Percentiles rank a stretch among this genome's conserved stretches.
phyloP scores from a whole-genome alignment of 2,329 filamentous ascomycete genomes.

The Metarhizium robertsii region DNA sequence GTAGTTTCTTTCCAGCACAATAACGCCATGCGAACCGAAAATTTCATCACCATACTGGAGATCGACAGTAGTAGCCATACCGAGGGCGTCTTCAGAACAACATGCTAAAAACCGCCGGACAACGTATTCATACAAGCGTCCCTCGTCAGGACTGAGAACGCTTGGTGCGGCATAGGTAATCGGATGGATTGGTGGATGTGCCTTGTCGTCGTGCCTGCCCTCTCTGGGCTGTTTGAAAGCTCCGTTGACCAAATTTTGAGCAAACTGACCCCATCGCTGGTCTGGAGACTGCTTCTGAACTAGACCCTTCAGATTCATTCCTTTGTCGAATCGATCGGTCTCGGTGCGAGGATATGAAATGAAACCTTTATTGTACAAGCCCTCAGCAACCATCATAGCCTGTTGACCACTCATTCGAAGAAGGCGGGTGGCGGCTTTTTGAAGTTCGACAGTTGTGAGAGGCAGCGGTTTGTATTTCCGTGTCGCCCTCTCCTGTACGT shows the following conservation, averaged over 20 bases:
- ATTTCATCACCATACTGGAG: constrained; percentile 74
- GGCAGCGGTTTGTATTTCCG: constrained; percentile 92
- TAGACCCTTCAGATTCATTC: constrained; percentile 71
- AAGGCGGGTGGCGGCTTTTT: constrained; percentile 87
- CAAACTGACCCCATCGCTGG: constrained; percentile 69
- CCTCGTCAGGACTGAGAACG: constrained; percentile 57
- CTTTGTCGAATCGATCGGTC: constrained; percentile 89
- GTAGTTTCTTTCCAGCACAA: constrained; percentile 83
- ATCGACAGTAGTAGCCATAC: constrained; percentile 75
- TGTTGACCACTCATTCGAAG: constrained; percentile 84
- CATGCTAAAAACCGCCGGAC: constrained; percentile 87
- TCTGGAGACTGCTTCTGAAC: constrained; percentile 78
- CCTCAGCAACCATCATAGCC: constrained; percentile 82
- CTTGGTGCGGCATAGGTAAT: constrained; percentile 69
- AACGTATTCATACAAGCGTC: constrained; percentile 84
- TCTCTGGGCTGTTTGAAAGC: constrained; percentile 73
- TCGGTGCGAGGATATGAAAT: constrained; percentile 98
- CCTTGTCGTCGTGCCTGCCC: constrained; percentile 88
- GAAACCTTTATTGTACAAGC: constrained; percentile 85
- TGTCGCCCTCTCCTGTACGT: constrained; percentile 83
- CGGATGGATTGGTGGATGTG: constrained; percentile 93
- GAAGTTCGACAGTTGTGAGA: constrained; percentile 88
- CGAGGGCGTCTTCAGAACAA: constrained; percentile 88
- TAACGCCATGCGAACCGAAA: constrained; percentile 75
- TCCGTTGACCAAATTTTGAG: constrained; percentile 63